Conservation (phyloP, 805 yeast genomes). For the Danielia reshetovae region DNA sequence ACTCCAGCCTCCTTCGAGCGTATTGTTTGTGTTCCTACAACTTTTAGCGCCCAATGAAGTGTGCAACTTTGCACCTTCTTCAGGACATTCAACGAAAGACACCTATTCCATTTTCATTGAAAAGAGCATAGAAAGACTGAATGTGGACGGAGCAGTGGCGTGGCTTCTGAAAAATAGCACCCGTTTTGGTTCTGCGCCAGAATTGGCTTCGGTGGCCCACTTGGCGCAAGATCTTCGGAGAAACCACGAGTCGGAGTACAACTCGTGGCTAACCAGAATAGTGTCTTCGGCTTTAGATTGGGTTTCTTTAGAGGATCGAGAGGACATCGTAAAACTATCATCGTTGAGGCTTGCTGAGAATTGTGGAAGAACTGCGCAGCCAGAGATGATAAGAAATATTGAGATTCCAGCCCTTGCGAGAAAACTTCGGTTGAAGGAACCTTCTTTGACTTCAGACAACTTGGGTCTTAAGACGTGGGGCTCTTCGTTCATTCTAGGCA, state of each 20-base stretch:
- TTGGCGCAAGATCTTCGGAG: conserved; percentile 25
- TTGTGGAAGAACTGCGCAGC: conserved; percentile 82
- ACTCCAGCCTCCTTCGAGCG: conserved; percentile 43
- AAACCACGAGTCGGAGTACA: conserved; percentile 32
- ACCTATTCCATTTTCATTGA: conserved; percentile 23
- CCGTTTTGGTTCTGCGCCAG: conserved; percentile 19
- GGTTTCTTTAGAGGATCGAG: conserved; percentile 32
- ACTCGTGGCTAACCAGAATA: conserved; percentile 46
- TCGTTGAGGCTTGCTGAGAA: conserved; percentile 69
- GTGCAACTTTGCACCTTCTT: conserved; percentile 43
- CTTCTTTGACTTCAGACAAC: conserved; percentile 81
- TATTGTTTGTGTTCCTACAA: conserved; percentile 41
- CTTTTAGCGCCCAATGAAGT: conserved; percentile 48
- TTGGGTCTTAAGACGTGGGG: conserved; percentile 97
- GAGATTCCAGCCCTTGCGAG: conserved; percentile 15
- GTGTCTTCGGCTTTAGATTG: conserved; percentile 48
- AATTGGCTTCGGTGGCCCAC: conserved; percentile 22
- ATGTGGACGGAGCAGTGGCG: conserved; percentile 22
- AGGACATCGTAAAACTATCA: conserved; percentile 50
- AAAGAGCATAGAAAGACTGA: conserved; percentile 26
- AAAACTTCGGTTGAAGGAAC: conserved; percentile 57
- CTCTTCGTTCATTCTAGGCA: conserved; percentile 68
- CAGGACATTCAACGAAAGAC: conserved; percentile 6
- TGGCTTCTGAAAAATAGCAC: conserved; percentile 46
- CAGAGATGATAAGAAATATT: conserved; percentile 62